phyloP scores from a whole-genome alignment of 2,329 filamentous ascomycete species.

The Pyricularia sp. region DNA sequence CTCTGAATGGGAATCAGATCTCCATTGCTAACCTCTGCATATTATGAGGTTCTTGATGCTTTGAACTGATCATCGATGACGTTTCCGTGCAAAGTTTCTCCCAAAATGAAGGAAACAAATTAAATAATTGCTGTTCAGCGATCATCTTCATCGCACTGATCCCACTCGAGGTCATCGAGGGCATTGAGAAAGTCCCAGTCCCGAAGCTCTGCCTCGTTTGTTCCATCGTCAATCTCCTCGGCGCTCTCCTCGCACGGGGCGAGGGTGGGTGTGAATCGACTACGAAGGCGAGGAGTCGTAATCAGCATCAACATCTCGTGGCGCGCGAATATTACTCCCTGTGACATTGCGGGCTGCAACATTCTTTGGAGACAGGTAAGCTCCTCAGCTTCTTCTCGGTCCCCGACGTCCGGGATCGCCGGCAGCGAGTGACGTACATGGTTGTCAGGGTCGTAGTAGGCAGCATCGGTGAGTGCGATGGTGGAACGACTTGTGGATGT shows the following conservation, averaged over 20 bases:
- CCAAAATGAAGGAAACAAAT: neutral
- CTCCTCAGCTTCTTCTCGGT: neutral
- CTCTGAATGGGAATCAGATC: neutral
- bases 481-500: neutral
- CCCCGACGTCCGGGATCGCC: neutral
- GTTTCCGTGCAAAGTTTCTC: neutral
- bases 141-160: neutral
- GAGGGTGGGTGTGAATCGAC: neutral
- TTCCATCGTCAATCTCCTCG: neutral
- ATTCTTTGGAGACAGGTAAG: neutral
- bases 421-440: neutral
- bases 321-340: neutral
- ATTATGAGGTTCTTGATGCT: neutral
- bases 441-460: neutral
- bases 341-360: neutral
- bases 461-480: neutral
- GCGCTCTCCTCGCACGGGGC: neutral
- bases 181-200: neutral
- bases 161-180: neutral
- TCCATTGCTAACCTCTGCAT: neutral
- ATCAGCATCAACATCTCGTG: neutral
- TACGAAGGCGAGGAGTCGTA: neutral
- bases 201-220: neutral
- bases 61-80: neutral
- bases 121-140: neutral